Base-by-base conservation (phyloP, 2,329 filamentous ascomycete species). In the Monosporascus sp. region DNA sequence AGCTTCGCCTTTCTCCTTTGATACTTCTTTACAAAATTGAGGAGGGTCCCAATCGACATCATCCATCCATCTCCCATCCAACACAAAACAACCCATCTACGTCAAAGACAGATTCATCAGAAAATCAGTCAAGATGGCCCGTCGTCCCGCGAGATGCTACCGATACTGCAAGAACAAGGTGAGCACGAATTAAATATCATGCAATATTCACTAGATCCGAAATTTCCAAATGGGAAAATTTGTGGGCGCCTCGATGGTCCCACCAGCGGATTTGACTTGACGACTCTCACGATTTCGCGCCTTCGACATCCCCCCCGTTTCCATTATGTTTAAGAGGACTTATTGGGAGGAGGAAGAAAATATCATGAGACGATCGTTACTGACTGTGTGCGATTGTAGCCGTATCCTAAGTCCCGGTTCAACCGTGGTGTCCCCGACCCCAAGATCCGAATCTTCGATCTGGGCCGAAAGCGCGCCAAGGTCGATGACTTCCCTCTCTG, bases 131-230 rank as follows among this genome's bases (percentile, higher is more conserved):
- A 92, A 87, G 84, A 99, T 99, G 94, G 94, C 94, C 75, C 91
- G 94, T 80, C 91, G 94, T 89, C 94, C 94, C 75, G 94, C 94
- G 74, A 89, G 94, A 84, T 99, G 94, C 84, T 99, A 96, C 87
- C 88, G 94, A 75, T 99, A 99, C 89, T 99, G 94, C 92, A 99
- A 99, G 91, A 99, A 97, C 88, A 97, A 97, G 91, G 91, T 96
- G 76, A 80, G 88, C 49, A 27, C 31, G 9, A 8, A n/a, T n/a
- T n/a, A n/a, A n/a, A n/a, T n/a, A n/a, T n/a, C n/a, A n/a, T n/a
- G n/a, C n/a, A 35, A 35, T 35, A 5, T 35, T 11, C 35, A 41
- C 24, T 27, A 17, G 43, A 31, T 55, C 48, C 38, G 27, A 45
- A 45, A 37, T 52, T 52, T 20, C 19, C 40, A 52, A 37, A 8